Conservation (phyloP, 331 rosid genomes). For the Dryas integrifolia region DNA sequence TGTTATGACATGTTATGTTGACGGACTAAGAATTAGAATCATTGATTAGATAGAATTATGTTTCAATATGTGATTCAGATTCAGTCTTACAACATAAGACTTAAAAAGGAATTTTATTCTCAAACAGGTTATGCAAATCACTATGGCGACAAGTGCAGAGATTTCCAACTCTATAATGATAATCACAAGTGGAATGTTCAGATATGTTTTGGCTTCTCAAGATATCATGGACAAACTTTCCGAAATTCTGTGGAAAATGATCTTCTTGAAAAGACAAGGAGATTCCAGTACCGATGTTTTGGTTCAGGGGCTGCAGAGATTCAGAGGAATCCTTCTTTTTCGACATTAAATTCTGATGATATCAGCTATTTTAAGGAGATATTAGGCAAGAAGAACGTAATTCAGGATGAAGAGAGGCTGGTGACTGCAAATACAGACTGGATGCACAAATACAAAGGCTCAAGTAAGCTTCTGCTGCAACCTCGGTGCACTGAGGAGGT, state of each 20-base stretch:
- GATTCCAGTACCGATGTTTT: conserved; percentile 37
- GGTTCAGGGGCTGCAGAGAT: conserved; percentile 44
- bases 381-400: conserved; percentile 69
- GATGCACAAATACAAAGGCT: conserved; percentile 82
- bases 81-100: background rate
- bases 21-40: too few relatives aligned
- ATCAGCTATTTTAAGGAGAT: conserved; percentile 59
- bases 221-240: conserved; percentile 14
- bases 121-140: conserved; percentile 1
- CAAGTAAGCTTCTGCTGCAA: conserved; percentile 69
- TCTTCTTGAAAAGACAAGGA: conserved; percentile 15
- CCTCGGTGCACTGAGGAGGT: conserved; percentile 86
- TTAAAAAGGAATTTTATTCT: background rate
- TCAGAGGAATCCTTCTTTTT: conserved; percentile 58
- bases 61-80: too few relatives aligned
- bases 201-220: conserved; percentile 12
- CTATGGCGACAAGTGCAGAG: conserved; percentile 1
- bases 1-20: too few relatives aligned
- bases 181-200: conserved; percentile 15
- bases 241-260: conserved; percentile 24
- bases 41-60: too few relatives aligned
- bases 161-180: conserved; percentile 13
- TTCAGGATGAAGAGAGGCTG: conserved; percentile 79
- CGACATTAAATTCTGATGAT: conserved; percentile 61
- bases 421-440: conserved; percentile 71